Base-by-base conservation (phyloP, 2,329 filamentous ascomycete species). In the Coniochaeta prunicola region DNA sequence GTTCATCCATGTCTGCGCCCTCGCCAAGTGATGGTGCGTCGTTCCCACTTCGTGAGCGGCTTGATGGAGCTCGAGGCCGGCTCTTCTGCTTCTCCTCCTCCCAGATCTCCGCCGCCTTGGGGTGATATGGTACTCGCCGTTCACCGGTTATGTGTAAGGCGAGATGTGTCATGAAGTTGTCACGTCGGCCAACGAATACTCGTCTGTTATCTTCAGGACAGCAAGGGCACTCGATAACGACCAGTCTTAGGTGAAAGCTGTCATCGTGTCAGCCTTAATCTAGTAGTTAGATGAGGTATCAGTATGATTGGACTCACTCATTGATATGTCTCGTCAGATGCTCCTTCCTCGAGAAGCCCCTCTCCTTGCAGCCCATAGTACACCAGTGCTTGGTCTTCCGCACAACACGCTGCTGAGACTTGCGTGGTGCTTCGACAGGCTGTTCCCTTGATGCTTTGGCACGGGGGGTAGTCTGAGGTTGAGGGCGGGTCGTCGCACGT, bases 281-380 rank as follows among this genome's bases (percentile, higher is more conserved):
- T 24, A n/a, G 26, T 8, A 28, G 12, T 13, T 56, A 33, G n/a
- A 7, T 17, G 26, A 17, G 33, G 7, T 9, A 38, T 2, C 31
- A 24, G 40, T 26, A 56, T 4, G 64, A 64, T 65, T 54, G n/a
- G 30, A 75, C 78, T 73, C 65, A 83, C 80, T 78, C 78, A 57
- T 75, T 74, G 57, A 77, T 73, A 65, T 84, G 81, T 30, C 81
- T 75, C 70, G 83, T 84, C 19, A 83, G 69, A 61, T 84, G 81
- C 67, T 84, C 81, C 26, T 77, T 78, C 58, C 81, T 74, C 63
- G 79, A 77, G 60, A 80, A 82, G 0, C 74, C 75, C 24, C 45
- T 50, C n/a, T 50, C 45, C 63, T 77, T 78, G 63, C 74, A 69
- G 5, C 60, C 57, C 33, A 57, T 57, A 0, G 54, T 66, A 66